Evolutionary conservation across 805 yeast genomes (phyloP).

Genomic region (Candida nanaspora): DNA sequence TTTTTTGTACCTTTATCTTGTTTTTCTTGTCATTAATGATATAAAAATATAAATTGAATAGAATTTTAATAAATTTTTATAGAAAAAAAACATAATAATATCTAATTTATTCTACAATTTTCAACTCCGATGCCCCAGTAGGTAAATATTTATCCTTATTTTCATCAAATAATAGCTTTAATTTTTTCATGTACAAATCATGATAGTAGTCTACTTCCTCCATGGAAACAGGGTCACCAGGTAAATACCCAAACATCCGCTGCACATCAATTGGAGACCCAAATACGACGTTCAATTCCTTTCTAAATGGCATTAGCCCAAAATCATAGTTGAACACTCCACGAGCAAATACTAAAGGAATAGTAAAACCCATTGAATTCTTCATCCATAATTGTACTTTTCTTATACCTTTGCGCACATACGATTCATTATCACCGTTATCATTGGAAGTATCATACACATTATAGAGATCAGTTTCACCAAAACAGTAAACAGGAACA

Average conservation of each 20-base stretch:
- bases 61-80: too few species aligned
- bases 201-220: constrained; percentile 67
- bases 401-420: constrained; percentile 33
- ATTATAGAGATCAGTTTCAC: constrained; percentile 64
- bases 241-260: constrained; percentile 12
- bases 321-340: constrained; percentile 90
- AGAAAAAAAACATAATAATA: too few species aligned
- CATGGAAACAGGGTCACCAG: constrained; percentile 24
- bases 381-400: constrained; percentile 70
- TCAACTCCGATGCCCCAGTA: constrained; percentile 36
- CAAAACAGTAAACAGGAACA: constrained; percentile 88
- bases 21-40: too few species aligned
- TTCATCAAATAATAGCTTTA: constrained; percentile 56
- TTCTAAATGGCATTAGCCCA: constrained; percentile 82
- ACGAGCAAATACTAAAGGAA: constrained; percentile 88
- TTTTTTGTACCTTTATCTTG: too few species aligned
- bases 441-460: constrained; percentile 26
- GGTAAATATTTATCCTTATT: constrained; percentile 49
- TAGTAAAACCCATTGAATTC: constrained; percentile 65
- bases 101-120: constrained; percentile 40
- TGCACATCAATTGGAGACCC: constrained; percentile 51
- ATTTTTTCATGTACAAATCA: constrained; percentile 54
- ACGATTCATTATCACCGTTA: constrained; percentile 10
- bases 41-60: too few species aligned
- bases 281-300: constrained; percentile 68